Percentiles rank a stretch among this genome's conserved stretches.
These are phyloP conservation scores for Ascochyta pisi DNA, from an alignment of 2,329 filamentous ascomycete species.

Conservation along the genomic window DNA sequence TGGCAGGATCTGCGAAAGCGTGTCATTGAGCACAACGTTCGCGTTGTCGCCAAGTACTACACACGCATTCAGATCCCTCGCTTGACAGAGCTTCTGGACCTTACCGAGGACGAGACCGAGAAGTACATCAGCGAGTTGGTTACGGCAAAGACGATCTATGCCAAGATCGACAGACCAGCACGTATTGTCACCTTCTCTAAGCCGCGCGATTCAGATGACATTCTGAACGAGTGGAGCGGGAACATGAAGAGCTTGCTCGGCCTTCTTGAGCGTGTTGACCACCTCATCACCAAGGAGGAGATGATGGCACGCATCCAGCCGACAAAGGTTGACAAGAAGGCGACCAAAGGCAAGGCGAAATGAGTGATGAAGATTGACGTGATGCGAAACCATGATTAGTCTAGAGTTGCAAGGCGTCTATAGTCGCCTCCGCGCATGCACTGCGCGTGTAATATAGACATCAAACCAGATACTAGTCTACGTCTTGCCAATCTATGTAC, in stretches of 20 bases:
- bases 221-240: slow-evolving; percentile 97
- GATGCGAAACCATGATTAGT: slow-evolving; percentile 36
- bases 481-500: slow-evolving; percentile 13
- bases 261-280: slow-evolving; percentile 88
- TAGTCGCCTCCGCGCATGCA: slow-evolving; percentile 35
- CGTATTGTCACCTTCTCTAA: slow-evolving; percentile 93
- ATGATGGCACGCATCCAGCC: slow-evolving; percentile 99
- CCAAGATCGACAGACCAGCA: slow-evolving; percentile 94
- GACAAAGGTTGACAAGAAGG: slow-evolving; percentile 54
- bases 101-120: slow-evolving; percentile 95
- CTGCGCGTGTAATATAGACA: slow-evolving; percentile 49
- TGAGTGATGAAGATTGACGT: slow-evolving; percentile 15
- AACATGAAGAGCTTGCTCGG: slow-evolving; percentile 96
- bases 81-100: slow-evolving; percentile 86
- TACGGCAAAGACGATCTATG: slow-evolving; percentile 96
- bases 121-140: slow-evolving; percentile 98
- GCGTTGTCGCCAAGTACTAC: slow-evolving; percentile 98
- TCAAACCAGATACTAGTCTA: slow-evolving; percentile 21
- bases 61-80: slow-evolving; percentile 94
- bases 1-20: slow-evolving; percentile 97
- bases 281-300: slow-evolving; percentile 99
- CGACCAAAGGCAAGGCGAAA: slow-evolving; percentile 46
- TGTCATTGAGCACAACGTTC: slow-evolving; percentile 98
- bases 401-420: slow-evolving; percentile 41
- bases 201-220: slow-evolving; percentile 91